phyloP scores from a whole-genome alignment of 2,329 filamentous ascomycete species.

The Iodosphaeria phyllophila region DNA sequence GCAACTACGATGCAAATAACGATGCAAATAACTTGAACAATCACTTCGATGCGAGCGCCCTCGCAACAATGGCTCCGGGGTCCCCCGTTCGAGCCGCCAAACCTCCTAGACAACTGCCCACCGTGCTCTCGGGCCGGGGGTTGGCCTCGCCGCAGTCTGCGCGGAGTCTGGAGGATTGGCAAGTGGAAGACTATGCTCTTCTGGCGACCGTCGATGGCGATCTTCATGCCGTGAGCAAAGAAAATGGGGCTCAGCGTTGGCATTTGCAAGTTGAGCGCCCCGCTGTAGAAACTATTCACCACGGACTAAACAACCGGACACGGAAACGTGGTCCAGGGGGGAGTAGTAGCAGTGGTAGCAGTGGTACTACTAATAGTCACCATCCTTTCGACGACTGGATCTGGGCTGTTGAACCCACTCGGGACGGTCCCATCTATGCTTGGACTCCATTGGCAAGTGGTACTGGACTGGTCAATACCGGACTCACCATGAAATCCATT shows the following conservation, averaged over 20 bases:
- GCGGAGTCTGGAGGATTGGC: conserved; percentile 97
- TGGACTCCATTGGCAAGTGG: conserved; percentile 50
- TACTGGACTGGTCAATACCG: conserved; percentile 43
- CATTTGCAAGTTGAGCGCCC: conserved; percentile 66
- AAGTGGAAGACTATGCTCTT: conserved; percentile 99
- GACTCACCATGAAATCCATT: conserved; percentile 65
- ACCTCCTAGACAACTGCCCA: conserved; percentile 48
- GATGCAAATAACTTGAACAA: conserved; percentile 18
- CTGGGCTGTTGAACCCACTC: conserved; percentile 87
- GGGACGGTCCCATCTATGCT: conserved; percentile 73
- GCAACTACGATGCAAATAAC: no score
- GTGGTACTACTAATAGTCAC: conserved; percentile 31
- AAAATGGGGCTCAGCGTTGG: conserved; percentile 72
- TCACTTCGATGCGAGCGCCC: conserved; percentile 71
- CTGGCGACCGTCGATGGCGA: conserved; percentile 99
- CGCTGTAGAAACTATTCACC: conserved; percentile 79
- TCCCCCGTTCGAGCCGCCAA: conserved; percentile 84
- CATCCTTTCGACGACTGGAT: conserved; percentile 65
- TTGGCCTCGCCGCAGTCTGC: conserved; percentile 74
- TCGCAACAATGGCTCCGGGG: conserved; percentile 95
- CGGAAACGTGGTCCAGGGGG: no score
- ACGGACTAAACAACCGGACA: conserved; percentile 49
- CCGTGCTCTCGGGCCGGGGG: conserved; percentile 34
- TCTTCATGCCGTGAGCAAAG: conserved; percentile 77
- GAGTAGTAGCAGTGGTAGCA: no score